These are phyloP conservation scores for Prinsepia uniflora DNA, from an alignment of 306 rosid species.

Conservation along the genomic window DNA sequence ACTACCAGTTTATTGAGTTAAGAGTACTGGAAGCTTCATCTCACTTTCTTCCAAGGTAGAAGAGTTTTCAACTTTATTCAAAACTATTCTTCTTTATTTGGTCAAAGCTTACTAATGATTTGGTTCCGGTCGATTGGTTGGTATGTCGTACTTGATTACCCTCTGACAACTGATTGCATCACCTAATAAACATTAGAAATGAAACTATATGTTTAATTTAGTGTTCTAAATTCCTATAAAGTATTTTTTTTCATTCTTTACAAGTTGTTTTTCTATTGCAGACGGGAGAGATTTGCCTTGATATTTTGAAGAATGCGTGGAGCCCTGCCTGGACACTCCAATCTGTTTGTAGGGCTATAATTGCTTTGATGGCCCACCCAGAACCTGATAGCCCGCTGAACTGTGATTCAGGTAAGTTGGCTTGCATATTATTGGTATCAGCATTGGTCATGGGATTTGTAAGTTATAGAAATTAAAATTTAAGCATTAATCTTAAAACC, in stretches of 20 bases:
- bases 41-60: background rate
- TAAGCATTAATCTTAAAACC: background rate
- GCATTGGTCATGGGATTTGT: background rate
- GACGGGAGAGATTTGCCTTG: slow-evolving; percentile 99
- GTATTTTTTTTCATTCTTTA: background rate
- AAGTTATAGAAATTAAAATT: background rate
- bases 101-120: background rate
- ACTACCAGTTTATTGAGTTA: background rate
- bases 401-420: slow-evolving; percentile 76
- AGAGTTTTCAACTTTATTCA: background rate
- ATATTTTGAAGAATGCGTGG: slow-evolving; percentile 97
- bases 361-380: slow-evolving; percentile 98
- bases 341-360: slow-evolving; percentile 97
- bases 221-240: slow-evolving; percentile 16
- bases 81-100: background rate
- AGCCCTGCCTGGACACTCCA: slow-evolving; percentile 99
- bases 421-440: background rate
- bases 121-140: background rate
- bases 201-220: background rate
- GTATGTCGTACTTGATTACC: background rate
- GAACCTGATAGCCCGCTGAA: slow-evolving; percentile 96
- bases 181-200: background rate
- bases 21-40: background rate
- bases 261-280: slow-evolving; percentile 22
- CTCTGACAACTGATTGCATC: background rate